A percentile compares a stretch with the other conserved stretches of the same genome.
phyloP scores from a whole-genome alignment of 768 basidiomycete species.

The Pisolithus tinctorius region DNA sequence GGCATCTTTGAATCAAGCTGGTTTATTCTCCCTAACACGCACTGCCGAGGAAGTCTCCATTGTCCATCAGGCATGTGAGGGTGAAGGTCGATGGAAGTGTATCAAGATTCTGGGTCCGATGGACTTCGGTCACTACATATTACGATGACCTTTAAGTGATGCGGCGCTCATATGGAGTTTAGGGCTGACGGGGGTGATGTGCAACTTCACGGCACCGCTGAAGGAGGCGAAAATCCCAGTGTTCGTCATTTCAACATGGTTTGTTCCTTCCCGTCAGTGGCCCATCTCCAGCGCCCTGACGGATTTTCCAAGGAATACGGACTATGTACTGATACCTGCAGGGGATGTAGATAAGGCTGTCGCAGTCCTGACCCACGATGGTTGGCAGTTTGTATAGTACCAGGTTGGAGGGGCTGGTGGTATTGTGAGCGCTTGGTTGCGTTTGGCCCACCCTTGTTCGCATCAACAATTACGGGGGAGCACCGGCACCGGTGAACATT shows the following conservation, averaged over 20 bases:
- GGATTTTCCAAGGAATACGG: slow-evolving; percentile 49
- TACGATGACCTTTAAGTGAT: not conserved
- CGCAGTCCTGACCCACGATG: slow-evolving; percentile 38
- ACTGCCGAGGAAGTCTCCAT: slow-evolving; percentile 58
- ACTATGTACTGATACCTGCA: slow-evolving; percentile 52
- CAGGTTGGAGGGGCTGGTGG: no score
- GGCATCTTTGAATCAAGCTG: slow-evolving; percentile 21
- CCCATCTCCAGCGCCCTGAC: not conserved
- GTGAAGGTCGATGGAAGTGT: slow-evolving; percentile 45
- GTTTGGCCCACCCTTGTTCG: no score
- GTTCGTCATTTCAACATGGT: slow-evolving; percentile 63
- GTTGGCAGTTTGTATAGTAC: slow-evolving; percentile 34
- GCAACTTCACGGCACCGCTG: slow-evolving; percentile 47
- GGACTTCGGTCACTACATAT: slow-evolving; percentile 44
- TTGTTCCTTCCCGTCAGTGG: slow-evolving; percentile 7
- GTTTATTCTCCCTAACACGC: slow-evolving; percentile 51
- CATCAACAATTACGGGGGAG: no score
- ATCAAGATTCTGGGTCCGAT: slow-evolving; percentile 62
- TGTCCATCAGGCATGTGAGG: slow-evolving; percentile 38
- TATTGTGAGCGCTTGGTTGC: no score
- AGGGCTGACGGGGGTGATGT: slow-evolving; percentile 54
- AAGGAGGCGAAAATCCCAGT: slow-evolving; percentile 46
- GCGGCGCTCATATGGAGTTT: not conserved
- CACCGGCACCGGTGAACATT: no score
- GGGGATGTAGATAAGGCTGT: slow-evolving; percentile 37